phyloP scores from a whole-genome alignment of 495 filamentous ascomycete genomes.

The Penicillium lividum region DNA sequence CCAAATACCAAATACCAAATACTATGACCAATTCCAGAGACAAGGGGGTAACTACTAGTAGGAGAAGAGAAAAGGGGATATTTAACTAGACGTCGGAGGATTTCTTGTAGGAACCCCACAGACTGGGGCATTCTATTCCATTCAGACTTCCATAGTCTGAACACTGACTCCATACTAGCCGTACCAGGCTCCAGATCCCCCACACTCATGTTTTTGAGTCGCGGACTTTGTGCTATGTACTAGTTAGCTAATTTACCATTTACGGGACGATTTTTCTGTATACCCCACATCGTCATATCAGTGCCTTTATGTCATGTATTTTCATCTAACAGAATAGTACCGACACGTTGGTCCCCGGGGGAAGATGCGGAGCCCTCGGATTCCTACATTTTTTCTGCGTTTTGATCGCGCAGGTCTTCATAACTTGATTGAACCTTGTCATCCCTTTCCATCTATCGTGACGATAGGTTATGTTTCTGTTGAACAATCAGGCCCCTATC shows the following conservation, averaged over 20 bases:
- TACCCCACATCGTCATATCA: conserved; percentile 24
- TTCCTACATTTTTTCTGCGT: conserved; percentile 19
- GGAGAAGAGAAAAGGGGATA: neutral
- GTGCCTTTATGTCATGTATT: conserved; percentile 20
- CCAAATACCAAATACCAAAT: neutral
- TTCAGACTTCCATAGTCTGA: conserved; percentile 29
- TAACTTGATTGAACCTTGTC: conserved; percentile 16
- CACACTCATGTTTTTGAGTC: conserved; percentile 24
- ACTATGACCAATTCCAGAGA: conserved; percentile 8
- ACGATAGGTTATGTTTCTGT: conserved; percentile 7
- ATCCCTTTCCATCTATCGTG: conserved; percentile 10
- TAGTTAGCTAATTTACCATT: neutral
- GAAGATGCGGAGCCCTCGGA: conserved; percentile 33
- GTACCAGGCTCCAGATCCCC: conserved; percentile 30
- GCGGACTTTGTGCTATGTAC: neutral
- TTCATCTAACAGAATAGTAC: conserved; percentile 14
- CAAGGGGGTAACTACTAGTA: neutral
- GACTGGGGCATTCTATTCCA: conserved; percentile 23
- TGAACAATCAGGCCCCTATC: conserved; percentile 20
- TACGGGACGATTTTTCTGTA: neutral
- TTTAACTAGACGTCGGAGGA: conserved; percentile 12
- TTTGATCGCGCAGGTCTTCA: conserved; percentile 22
- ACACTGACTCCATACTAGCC: neutral
- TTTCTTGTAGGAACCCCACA: conserved; percentile 20
- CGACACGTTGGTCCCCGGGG: conserved; percentile 35